Evolutionary conservation across 768 basidiomycete genomes (phyloP), one percentile per base, ranked within the genome.

Genomic region (Solioccasus polychromus): DNA sequence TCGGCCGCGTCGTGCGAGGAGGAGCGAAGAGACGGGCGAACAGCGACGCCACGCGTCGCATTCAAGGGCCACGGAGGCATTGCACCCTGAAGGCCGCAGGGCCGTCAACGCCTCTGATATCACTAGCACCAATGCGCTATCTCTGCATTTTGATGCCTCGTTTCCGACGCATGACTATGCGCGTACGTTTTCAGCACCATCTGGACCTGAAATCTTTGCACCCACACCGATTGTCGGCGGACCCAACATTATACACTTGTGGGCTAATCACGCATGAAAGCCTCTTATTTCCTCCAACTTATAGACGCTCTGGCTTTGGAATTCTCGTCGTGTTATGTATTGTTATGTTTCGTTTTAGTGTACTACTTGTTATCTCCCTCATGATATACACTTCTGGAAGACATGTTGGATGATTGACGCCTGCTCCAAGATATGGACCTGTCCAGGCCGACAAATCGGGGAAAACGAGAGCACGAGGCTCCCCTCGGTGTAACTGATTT

Each of bases 121-220:
- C 38, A 55, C 52, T 40, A 44, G 60, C 32, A 58, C 64, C 7
- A 65, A 66, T 22, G 64, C 64, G 47, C 48, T 66, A 59, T 67
- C 66, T 32, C 61, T 66, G 45, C 59, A 61, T 61, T 66, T 66
- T 57, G 64, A 66, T 63, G 63, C 63, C 63, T 66, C 64, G 42
- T 53, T 59, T 48, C 51, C 63, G 19, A 29, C 56, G 42, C 63
- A 63, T 47, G 63, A 52, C 43, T 48, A 56, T 29, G 48, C 45
- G 28, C 28, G 28, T 40, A 43, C 44, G 30, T 35, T 50, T 50
- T 45, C 59, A 44, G 48, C 43, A 35, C 47, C 61, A n/a, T 61
- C 56, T 48, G 56, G 63, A 26, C 60, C 61, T 43, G 57, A 67
- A 53, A 66, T 66, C 44, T 28, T 66, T 43, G 64, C 64, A 45